A percentile compares a stretch with the other conserved stretches of the same genome.
Evolutionary conservation across 2,329 filamentous ascomycete genomes (phyloP).

Genomic region (Cladosporium halotolerans): DNA sequence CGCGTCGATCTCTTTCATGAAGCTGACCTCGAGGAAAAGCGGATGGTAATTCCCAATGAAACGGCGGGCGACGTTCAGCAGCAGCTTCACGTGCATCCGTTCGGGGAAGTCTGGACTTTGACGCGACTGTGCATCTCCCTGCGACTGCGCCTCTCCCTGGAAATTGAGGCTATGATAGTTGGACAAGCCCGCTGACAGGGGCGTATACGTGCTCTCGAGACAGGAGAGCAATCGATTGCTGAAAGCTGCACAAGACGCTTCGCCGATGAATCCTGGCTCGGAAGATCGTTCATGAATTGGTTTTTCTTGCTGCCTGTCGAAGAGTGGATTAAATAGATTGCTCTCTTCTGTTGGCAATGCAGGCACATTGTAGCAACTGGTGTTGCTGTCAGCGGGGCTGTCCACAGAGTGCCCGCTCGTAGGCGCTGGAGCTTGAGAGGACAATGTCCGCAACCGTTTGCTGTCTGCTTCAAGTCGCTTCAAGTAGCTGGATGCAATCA

Average conservation of each 20-base stretch:
- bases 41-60: slow-evolving; percentile 38
- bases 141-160: slow-evolving; percentile 12
- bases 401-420: background rate
- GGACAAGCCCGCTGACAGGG: slow-evolving; percentile 13
- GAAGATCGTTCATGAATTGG: slow-evolving; percentile 14
- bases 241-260: slow-evolving; percentile 22
- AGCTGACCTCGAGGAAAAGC: slow-evolving; percentile 36
- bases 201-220: slow-evolving; percentile 14
- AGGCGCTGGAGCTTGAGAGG: slow-evolving; percentile 13
- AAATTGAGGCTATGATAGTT: slow-evolving; percentile 17
- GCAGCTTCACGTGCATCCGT: slow-evolving; percentile 20
- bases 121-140: background rate
- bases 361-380: slow-evolving; percentile 8
- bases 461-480: slow-evolving; percentile 22
- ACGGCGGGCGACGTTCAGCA: slow-evolving; percentile 21
- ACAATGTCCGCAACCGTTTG: slow-evolving; percentile 1
- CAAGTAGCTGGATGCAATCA: slow-evolving; percentile 12
- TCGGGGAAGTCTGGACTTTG: slow-evolving; percentile 20
- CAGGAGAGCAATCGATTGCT: slow-evolving; percentile 21
- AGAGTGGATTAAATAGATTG: slow-evolving; percentile 21
- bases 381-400: background rate
- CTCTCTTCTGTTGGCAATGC: slow-evolving; percentile 10
- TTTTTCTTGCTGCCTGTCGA: slow-evolving; percentile 19
- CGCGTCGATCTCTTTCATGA: slow-evolving; percentile 35
- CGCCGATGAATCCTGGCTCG: slow-evolving; percentile 20